These are phyloP conservation scores for Hondaea fermentalgiana DNA, from an alignment of 108 stramenopile genomes.

Conservation along the genomic window DNA sequence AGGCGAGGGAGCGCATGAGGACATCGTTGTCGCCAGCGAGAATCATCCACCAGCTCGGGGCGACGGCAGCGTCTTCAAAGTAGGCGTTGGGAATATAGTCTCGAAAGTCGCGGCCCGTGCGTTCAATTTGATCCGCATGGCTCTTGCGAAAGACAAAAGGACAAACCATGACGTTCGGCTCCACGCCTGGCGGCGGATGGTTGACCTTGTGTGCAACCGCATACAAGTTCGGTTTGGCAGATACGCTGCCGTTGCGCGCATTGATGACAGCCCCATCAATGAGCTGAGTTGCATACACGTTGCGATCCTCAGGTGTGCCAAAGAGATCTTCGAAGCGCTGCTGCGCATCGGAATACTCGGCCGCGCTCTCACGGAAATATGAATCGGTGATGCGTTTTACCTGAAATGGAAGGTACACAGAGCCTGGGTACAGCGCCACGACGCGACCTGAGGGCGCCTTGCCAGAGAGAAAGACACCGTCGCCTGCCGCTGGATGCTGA, in stretches of 20 bases:
- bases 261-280: neutral
- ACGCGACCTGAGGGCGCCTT: neutral
- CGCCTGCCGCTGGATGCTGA: neutral
- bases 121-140: neutral
- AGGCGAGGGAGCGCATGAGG: neutral
- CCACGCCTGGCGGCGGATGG: neutral
- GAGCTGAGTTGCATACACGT: neutral
- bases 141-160: neutral
- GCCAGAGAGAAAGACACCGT: neutral
- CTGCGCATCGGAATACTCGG: neutral
- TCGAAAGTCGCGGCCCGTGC: neutral
- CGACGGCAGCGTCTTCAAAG: neutral
- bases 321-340: neutral
- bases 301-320: neutral
- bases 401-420: neutral
- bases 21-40: neutral
- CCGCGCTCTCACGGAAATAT: neutral
- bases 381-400: neutral
- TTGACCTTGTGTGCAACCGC: constrained; percentile 17
- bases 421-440: neutral
- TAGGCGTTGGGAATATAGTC: neutral
- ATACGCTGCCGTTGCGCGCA: neutral
- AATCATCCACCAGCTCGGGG: neutral
- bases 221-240: neutral
- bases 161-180: neutral